Percentiles rank a stretch among this genome's conserved stretches.
These are phyloP conservation scores for Cryphonectria parasitica DNA, from an alignment of 2,329 filamentous ascomycete genomes.

Conservation along the genomic window DNA sequence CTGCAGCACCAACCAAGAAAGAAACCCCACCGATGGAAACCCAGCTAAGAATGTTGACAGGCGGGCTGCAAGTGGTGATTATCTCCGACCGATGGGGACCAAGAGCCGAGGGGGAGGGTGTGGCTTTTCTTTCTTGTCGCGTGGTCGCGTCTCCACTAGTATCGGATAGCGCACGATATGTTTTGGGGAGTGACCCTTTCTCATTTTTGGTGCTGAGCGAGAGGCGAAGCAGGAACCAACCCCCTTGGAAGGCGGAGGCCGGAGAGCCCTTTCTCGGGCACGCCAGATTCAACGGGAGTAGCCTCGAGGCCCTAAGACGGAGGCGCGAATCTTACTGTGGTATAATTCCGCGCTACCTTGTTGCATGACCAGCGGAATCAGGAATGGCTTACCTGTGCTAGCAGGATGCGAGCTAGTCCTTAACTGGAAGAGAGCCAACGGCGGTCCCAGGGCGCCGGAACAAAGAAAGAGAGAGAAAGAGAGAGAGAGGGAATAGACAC, in stretches of 20 bases:
- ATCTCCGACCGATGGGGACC: neutral
- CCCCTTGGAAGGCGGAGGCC: no score
- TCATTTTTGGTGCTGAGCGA: neutral
- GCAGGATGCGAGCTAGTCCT: neutral
- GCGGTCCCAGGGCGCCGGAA: constrained; percentile 9
- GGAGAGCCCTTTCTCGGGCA: neutral
- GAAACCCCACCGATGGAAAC: neutral
- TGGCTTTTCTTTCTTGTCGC: no score
- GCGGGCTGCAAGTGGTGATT: neutral
- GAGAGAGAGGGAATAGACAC: no score
- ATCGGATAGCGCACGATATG: neutral
- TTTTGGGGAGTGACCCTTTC: no score
- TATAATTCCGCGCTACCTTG: neutral
- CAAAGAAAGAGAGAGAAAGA: neutral
- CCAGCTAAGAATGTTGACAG: neutral
- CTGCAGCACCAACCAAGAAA: neutral
- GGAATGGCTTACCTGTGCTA: neutral
- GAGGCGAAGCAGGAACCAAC: neutral
- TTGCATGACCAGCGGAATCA: neutral
- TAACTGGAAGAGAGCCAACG: constrained; percentile 13
- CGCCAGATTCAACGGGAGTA: neutral
- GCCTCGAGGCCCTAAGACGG: neutral
- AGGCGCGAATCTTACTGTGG: neutral
- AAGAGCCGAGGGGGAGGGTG: neutral
- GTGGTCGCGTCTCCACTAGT: neutral